Evolutionary conservation across 2,329 filamentous ascomycete genomes (phyloP), one percentile per base, ranked within the genome.

Genomic region (Claviceps sp.): DNA sequence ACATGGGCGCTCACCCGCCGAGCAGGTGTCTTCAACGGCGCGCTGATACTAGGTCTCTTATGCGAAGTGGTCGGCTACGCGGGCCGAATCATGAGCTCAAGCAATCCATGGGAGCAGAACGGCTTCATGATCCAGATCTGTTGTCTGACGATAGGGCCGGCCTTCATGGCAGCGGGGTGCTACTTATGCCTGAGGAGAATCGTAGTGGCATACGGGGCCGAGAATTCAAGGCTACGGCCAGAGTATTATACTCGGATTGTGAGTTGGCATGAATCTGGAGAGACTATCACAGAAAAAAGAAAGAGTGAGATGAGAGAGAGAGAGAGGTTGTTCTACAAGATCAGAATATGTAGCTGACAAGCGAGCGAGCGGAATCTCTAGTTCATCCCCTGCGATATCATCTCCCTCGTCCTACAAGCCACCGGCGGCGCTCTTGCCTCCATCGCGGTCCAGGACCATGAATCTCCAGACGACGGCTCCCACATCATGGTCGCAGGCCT

Each of bases 401-500:
- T 81, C 52, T 79, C 79, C 2, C 72, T 85, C 2, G 57, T 81
- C 40, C 71, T 85, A 0, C 82, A 85, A 61, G 76, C 75, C 4
- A 67, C 71, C 0, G 82, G 81, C 44, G 81, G 79, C n/a, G 78
- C 69, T 30, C 61, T 82, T 50, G 72, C 76, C 24, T 69, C 73
- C 7, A 62, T 68, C 13, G 68, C 72, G 48, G 63, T 63, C 30
- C 65, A 70, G 48, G 61, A 70, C 50, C 57, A 67, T 45, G 51
- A 66, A 5, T 61, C 61, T 16, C 57, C 67, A 14, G 55, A 54
- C 11, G 40, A 47, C 0, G 82, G 79, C n/a, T 72, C 76, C 55
- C 69, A 84, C 60, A 75, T 84, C 65, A 82, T 81, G 74, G 72
- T 85, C n/a, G 78, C 78, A 4, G 82, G 82, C 37, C 72, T 85